Conservation (phyloP, 2,329 filamentous ascomycete species). For the Metarhizium brunneum region DNA sequence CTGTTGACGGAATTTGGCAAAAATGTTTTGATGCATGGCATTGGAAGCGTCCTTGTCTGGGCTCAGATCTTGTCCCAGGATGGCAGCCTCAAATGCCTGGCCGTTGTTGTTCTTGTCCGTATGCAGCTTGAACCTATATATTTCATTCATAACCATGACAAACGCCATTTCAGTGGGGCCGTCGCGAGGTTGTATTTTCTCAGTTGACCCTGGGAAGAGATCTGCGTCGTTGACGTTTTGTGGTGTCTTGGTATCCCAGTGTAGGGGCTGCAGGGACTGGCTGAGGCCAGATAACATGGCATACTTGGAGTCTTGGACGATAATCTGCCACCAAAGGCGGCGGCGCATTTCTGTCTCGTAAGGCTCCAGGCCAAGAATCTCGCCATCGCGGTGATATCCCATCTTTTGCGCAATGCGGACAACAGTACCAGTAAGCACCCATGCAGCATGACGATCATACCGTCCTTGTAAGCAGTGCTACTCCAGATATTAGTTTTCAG, state of each 20-base stretch:
- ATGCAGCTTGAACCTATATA: slow-evolving; percentile 39
- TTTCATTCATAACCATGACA: slow-evolving; percentile 38
- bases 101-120: slow-evolving; percentile 31
- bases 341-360: slow-evolving; percentile 62
- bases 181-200: slow-evolving; percentile 40
- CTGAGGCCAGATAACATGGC: slow-evolving; percentile 49
- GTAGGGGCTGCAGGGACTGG: slow-evolving; percentile 39
- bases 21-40: slow-evolving; percentile 5
- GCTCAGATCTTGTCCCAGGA: slow-evolving; percentile 34
- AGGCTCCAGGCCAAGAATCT: slow-evolving; percentile 43
- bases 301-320: slow-evolving; percentile 47
- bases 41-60: slow-evolving; percentile 14
- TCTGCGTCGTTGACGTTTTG: slow-evolving; percentile 51
- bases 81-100: slow-evolving; percentile 38
- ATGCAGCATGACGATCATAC: slow-evolving; percentile 49
- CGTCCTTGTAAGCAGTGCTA: slow-evolving; percentile 48
- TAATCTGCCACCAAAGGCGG: slow-evolving; percentile 57
- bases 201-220: slow-evolving; percentile 42
- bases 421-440: slow-evolving; percentile 51
- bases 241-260: slow-evolving; percentile 47
- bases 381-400: slow-evolving; percentile 56
- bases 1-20: slow-evolving; percentile 33
- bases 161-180: slow-evolving; percentile 55
- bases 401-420: slow-evolving; percentile 59
- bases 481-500: slow-evolving; percentile 7